These are phyloP conservation scores for Leptographium radiaticola DNA, from an alignment of 2,329 filamentous ascomycete species.

Conservation along the genomic window DNA sequence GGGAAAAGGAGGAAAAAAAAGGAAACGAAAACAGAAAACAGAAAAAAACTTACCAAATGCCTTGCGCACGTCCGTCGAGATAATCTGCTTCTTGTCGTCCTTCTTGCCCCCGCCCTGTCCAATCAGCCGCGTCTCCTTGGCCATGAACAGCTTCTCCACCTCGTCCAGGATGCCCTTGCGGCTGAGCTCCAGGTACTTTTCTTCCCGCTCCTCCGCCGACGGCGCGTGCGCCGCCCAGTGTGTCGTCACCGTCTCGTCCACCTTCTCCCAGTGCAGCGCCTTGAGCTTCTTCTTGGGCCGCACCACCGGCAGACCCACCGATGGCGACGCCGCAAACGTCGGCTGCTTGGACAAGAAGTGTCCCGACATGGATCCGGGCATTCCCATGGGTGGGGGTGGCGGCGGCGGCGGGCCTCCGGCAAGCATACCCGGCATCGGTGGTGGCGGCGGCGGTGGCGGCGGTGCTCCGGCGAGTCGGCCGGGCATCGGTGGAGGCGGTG, in stretches of 20 bases:
- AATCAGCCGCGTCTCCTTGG: slow-evolving; percentile 87
- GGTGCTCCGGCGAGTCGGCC: slow-evolving; percentile 15
- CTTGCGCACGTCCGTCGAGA: slow-evolving; percentile 79
- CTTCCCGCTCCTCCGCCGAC: slow-evolving; percentile 79
- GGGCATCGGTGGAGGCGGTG: slow-evolving; percentile 25
- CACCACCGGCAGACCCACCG: slow-evolving; percentile 63
- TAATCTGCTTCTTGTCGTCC: slow-evolving; percentile 95
- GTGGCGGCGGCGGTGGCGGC: slow-evolving; percentile 10
- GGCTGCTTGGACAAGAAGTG: slow-evolving; percentile 60
- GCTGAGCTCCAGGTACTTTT: slow-evolving; percentile 88
- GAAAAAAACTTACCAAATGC: slow-evolving; percentile 52
- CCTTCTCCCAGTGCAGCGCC: slow-evolving; percentile 98
- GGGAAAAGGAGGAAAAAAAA: no score
- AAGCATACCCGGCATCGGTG: slow-evolving; percentile 23
- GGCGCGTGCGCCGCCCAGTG: slow-evolving; percentile 84
- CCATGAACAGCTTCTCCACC: slow-evolving; percentile 93
- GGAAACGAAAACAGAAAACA: not conserved
- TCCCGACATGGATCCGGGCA: slow-evolving; percentile 56
- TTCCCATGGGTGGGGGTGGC: slow-evolving; percentile 27
- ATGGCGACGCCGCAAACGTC: slow-evolving; percentile 35
- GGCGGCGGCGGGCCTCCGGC: slow-evolving; percentile 22
- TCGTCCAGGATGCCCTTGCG: slow-evolving; percentile 93
- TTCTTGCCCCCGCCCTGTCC: slow-evolving; percentile 61
- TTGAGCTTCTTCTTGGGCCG: slow-evolving; percentile 99
- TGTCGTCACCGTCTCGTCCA: slow-evolving; percentile 80